phyloP scores from a whole-genome alignment of 2,329 filamentous ascomycete species.

The Alternaria triticimaculans region DNA sequence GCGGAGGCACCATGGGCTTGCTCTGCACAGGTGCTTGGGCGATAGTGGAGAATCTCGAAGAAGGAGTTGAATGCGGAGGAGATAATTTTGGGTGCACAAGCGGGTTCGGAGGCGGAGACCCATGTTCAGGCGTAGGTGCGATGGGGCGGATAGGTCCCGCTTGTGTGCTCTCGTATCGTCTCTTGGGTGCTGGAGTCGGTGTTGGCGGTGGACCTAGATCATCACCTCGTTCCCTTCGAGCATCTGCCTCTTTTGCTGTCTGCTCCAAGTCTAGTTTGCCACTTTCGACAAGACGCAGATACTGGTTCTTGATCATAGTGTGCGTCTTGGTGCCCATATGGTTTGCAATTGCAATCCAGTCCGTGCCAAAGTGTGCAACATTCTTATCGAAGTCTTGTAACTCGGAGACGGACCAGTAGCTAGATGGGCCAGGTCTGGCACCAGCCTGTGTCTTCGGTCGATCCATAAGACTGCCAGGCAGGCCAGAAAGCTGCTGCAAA shows the following conservation, averaged over 20 bases:
- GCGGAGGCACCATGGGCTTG: conserved; percentile 34
- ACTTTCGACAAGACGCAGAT: conserved; percentile 53
- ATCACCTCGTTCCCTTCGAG: conserved; percentile 52
- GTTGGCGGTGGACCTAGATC: conserved; percentile 56
- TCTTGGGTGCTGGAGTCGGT: conserved; percentile 56
- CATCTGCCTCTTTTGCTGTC: conserved; percentile 52
- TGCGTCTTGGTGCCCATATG: conserved; percentile 85
- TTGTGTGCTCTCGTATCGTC: conserved; percentile 55
- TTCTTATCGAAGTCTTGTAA: conserved; percentile 77
- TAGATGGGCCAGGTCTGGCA: conserved; percentile 69
- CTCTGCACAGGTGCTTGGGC: conserved; percentile 41
- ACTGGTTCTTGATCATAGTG: conserved; percentile 73
- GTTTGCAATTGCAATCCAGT: conserved; percentile 76
- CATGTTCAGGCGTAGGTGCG: conserved; percentile 55
- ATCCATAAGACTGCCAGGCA: conserved; percentile 41
- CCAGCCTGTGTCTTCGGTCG: conserved; percentile 40
- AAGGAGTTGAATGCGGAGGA: conserved; percentile 39
- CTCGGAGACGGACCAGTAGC: conserved; percentile 88
- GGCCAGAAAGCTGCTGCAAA: conserved; percentile 21
- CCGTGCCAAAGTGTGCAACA: conserved; percentile 76
- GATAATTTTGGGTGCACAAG: conserved; percentile 47
- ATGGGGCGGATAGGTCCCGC: conserved; percentile 50
- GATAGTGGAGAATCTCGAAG: conserved; percentile 39
- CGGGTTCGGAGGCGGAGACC: conserved; percentile 37
- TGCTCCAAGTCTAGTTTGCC: conserved; percentile 53